Evolutionary conservation across 192 early-diverging fungal species (phyloP).

Genomic region (Geosiphon pyriformis): DNA sequence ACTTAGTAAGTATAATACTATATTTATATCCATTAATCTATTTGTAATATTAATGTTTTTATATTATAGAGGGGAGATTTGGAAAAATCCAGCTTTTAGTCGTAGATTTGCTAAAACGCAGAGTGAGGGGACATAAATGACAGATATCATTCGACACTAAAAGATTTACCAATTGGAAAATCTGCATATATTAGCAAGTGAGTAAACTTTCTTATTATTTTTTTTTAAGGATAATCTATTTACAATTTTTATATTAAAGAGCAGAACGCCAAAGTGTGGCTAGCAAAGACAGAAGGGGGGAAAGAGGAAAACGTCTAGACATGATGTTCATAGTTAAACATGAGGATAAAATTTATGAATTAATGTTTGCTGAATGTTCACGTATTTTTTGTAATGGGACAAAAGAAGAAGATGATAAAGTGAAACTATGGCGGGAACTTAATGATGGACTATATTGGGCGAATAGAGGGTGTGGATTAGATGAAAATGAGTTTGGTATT

Average conservation of each 20-base stretch:
- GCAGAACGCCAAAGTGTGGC: neutral
- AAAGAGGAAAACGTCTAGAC: neutral
- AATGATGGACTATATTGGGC: conserved; percentile 1
- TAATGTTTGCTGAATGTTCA: conserved; percentile 8
- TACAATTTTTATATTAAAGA: conserved; percentile 1
- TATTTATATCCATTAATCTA: conserved; percentile 5
- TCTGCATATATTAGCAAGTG: conserved; percentile 17
- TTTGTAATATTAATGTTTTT: conserved; percentile 11
- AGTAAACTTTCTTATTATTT: conserved; percentile 13
- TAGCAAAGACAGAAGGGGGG: neutral
- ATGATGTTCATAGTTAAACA: neutral
- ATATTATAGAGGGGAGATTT: neutral
- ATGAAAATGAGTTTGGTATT: conserved; percentile 9
- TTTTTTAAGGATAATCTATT: conserved; percentile 10
- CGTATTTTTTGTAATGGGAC: conserved; percentile 3
- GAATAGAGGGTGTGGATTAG: neutral
- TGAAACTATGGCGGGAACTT: conserved; percentile 6
- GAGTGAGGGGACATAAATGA: conserved; percentile 13
- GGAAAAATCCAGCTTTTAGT: neutral
- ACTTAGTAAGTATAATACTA: conserved; percentile 11
- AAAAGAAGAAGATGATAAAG: conserved; percentile 8
- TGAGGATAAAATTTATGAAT: neutral
- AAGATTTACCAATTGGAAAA: conserved; percentile 14
- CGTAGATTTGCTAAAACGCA: conserved; percentile 15
- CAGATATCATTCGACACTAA: conserved; percentile 14